Percentiles rank a stretch among this genome's conserved stretches.
Evolutionary conservation across 2,329 filamentous ascomycete species (phyloP).

Genomic region (Aspergillus glaucus): DNA sequence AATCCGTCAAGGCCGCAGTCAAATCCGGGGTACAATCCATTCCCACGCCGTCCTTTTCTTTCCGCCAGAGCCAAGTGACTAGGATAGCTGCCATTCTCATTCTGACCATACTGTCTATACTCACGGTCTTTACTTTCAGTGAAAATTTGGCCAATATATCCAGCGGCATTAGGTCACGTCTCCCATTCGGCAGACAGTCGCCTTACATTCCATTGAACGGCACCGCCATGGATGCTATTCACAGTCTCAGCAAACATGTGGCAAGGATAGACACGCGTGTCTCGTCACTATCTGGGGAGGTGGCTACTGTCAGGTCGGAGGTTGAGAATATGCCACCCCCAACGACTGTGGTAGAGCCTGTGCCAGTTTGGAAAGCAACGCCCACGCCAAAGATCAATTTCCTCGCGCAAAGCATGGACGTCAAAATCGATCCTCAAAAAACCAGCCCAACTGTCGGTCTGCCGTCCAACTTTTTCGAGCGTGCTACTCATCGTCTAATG

Average conservation of each 20-base stretch:
- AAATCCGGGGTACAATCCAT: background rate
- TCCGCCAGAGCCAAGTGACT: background rate
- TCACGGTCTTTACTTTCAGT: slow-evolving; percentile 9
- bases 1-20: background rate
- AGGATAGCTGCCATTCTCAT: slow-evolving; percentile 6
- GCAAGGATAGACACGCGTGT: slow-evolving; percentile 23
- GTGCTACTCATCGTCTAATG: slow-evolving; percentile 9
- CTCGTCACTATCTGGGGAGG: slow-evolving; percentile 24
- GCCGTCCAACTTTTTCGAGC: slow-evolving; percentile 15
- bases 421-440: slow-evolving; percentile 52
- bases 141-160: slow-evolving; percentile 9
- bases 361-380: slow-evolving; percentile 7
- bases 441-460: slow-evolving; percentile 53
- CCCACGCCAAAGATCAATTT: slow-evolving; percentile 58
- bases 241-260: slow-evolving; percentile 21
- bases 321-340: slow-evolving; percentile 14
- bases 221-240: slow-evolving; percentile 18
- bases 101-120: slow-evolving; percentile 7
- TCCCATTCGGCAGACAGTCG: slow-evolving; percentile 3
- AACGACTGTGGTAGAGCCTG: slow-evolving; percentile 13
- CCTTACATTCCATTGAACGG: slow-evolving; percentile 16
- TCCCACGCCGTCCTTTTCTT: background rate
- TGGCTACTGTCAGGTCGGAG: slow-evolving; percentile 20
- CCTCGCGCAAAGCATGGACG: slow-evolving; percentile 61
- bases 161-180: slow-evolving; percentile 10